Evolutionary conservation across 805 yeast species (phyloP), one percentile per base, ranked within the genome.

Genomic region (Metschnikowia bowlesiae): DNA sequence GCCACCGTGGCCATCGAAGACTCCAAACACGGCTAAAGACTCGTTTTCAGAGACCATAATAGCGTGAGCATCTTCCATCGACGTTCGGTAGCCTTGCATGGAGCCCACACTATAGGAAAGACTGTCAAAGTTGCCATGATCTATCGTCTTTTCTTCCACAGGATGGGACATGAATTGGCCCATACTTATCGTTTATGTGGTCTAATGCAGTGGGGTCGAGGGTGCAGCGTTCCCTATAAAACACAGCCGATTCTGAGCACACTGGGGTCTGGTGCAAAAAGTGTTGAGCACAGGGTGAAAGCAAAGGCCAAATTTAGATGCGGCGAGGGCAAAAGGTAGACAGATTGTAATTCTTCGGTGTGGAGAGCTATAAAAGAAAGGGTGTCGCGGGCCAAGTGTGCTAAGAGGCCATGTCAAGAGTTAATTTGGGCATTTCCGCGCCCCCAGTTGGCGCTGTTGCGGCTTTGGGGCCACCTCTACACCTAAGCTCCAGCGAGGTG

Each of bases 1-100:
- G 13, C 92, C 91, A 2, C 95, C 95, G 64, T 87, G 95, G 2
- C 95, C 95, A 65, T 87, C 95, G 65, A 84, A 87, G 1, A 87
- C 86, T 0, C 85, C 89, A 63, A 83, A 85, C 2, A 86, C 74
- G 10, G 79, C 70, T 30, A 70, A 54, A 10, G 67, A 42, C 32
- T 70, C 73, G 52, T 70, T 73, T 45, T 73, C 76, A 51, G 72
- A 76, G 42, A 78, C 70, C 38, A 75, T 60, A 18, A 82, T 78
- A 53, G 80, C 74, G 64, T 83, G 86, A 4, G 89, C 87, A 67
- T 86, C 92, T 61, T 86, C 92, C 82, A 86, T 87, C 6, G 85
- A 75, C 59, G 81, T 68, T 47, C 92, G 67, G 64, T 84, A 85
- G 4, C 92, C 91, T 62, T 85, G 90, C 89, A 85, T 86, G 31